These are phyloP conservation scores for Salmacisia buchloeana DNA, from an alignment of 1,284 basidiomycete species.

Conservation along the genomic window DNA sequence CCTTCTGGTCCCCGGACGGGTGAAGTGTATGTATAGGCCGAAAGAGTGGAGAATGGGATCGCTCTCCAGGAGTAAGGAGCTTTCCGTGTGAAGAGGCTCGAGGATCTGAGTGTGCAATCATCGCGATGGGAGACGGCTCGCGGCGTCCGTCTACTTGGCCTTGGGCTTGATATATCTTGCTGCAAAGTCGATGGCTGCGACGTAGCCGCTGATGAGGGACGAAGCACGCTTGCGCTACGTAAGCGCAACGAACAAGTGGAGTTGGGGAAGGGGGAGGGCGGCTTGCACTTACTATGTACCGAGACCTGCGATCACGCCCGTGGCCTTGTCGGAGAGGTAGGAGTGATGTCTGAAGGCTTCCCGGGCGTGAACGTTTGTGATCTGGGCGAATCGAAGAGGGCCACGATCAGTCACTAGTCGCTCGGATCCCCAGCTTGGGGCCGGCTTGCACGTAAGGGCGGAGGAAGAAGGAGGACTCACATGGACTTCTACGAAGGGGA, in stretches of 20 bases:
- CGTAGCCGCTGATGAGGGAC: neutral
- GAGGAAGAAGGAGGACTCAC: constrained; percentile 18
- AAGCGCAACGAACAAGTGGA: neutral
- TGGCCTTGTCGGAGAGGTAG: constrained; percentile 48
- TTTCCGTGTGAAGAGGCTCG: neutral
- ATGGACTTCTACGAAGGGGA: constrained; percentile 52
- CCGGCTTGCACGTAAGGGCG: neutral
- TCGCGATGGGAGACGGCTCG: neutral
- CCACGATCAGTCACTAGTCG: neutral
- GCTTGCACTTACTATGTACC: constrained; percentile 20
- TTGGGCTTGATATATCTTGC: constrained; percentile 9
- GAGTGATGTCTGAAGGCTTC: constrained; percentile 51
- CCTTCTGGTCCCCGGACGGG: too few species aligned
- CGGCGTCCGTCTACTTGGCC: neutral
- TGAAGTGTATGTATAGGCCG: neutral
- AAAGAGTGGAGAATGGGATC: neutral
- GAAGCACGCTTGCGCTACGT: too few species aligned
- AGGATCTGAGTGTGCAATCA: neutral
- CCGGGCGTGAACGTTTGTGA: constrained; percentile 50
- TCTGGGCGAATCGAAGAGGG: constrained; percentile 13
- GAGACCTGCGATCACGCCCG: constrained; percentile 43
- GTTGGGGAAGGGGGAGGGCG: neutral
- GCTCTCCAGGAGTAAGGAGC: neutral
- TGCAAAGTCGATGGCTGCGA: constrained; percentile 2
- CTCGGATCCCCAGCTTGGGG: neutral